A percentile compares a stretch with the other conserved stretches of the same genome.
Conservation (phyloP, 257 asterid genomes). For the Capsicum baccatum region DNA sequence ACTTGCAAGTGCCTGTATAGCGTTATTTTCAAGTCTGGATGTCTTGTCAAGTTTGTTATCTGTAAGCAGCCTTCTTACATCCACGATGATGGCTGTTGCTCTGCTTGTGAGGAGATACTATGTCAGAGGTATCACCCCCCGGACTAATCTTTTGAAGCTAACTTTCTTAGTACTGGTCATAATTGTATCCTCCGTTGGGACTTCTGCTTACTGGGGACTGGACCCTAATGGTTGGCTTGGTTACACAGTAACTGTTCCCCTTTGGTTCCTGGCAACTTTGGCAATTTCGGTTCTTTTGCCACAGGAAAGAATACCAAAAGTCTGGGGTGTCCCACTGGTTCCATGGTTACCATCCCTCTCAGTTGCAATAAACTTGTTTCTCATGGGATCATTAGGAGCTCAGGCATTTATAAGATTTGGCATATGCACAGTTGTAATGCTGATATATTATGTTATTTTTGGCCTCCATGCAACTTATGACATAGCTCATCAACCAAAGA, state of each 20-base stretch:
- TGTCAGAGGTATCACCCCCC: slow-evolving; percentile 44
- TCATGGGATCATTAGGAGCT: slow-evolving; percentile 66
- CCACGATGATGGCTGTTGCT: slow-evolving; percentile 68
- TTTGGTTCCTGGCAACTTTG: slow-evolving; percentile 56
- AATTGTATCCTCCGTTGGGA: slow-evolving; percentile 56
- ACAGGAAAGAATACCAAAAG: slow-evolving; percentile 50
- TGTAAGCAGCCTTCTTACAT: slow-evolving; percentile 55
- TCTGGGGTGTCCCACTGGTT: slow-evolving; percentile 70
- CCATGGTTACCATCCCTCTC: slow-evolving; percentile 73
- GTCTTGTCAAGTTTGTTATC: slow-evolving; percentile 51
- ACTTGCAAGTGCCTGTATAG: slow-evolving; percentile 48
- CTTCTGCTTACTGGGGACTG: slow-evolving; percentile 64
- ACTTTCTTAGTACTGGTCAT: slow-evolving; percentile 42
- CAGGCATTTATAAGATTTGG: slow-evolving; percentile 54
- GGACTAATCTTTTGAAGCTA: slow-evolving; percentile 42
- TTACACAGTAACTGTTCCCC: slow-evolving; percentile 48
- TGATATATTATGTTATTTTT: slow-evolving; percentile 52
- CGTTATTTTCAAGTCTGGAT: slow-evolving; percentile 61
- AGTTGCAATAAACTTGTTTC: slow-evolving; percentile 61
- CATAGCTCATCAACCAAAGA: slow-evolving; percentile 50
- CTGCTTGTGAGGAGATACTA: slow-evolving; percentile 64
- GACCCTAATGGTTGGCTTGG: slow-evolving; percentile 55
- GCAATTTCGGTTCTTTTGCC: slow-evolving; percentile 54
- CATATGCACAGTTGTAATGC: slow-evolving; percentile 53
- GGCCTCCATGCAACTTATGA: slow-evolving; percentile 68